phyloP scores from a whole-genome alignment of 352 stramenopile genomes.

The Globisporangium megalacanthum region DNA sequence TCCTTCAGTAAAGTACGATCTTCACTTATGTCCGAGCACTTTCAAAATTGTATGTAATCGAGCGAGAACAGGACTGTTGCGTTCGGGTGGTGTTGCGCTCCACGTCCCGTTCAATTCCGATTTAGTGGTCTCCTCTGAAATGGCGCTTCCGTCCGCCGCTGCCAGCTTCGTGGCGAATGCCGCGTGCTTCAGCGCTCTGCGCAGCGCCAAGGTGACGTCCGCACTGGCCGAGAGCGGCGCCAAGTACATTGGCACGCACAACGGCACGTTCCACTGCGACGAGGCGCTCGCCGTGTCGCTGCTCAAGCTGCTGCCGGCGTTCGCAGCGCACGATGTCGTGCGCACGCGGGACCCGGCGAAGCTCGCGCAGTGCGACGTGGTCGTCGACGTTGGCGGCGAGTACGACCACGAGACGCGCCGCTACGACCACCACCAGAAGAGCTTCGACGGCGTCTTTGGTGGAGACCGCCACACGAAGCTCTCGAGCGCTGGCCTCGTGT shows the following conservation, averaged over 20 bases:
- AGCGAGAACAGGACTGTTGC: too few relatives aligned
- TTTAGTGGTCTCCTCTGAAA: slow-evolving; percentile 8
- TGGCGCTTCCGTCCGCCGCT: slow-evolving; percentile 63
- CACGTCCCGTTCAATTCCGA: background rate
- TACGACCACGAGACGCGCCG: slow-evolving; percentile 88
- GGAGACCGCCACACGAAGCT: slow-evolving; percentile 86
- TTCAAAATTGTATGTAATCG: too few relatives aligned
- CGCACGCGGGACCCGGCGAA: slow-evolving; percentile 89
- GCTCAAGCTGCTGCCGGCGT: slow-evolving; percentile 93
- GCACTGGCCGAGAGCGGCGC: slow-evolving; percentile 24
- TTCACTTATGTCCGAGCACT: too few relatives aligned
- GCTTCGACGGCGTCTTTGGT: slow-evolving; percentile 83
- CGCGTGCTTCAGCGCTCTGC: slow-evolving; percentile 58
- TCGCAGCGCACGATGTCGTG: slow-evolving; percentile 70
- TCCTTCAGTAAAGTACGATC: too few relatives aligned
- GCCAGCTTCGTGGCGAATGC: slow-evolving; percentile 58
- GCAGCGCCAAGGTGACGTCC: slow-evolving; percentile 43
- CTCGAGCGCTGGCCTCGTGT: slow-evolving; percentile 95
- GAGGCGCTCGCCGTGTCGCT: slow-evolving; percentile 97
- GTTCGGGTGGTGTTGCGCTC: background rate
- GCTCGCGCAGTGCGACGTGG: slow-evolving; percentile 91
- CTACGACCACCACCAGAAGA: slow-evolving; percentile 99
- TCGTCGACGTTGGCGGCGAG: slow-evolving; percentile 96
- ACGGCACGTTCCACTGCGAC: slow-evolving; percentile 98
- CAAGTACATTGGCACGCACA: slow-evolving; percentile 96